Evolutionary conservation across 306 rosid genomes (phyloP).

Genomic region (Pterocarpus macrocarpus): DNA sequence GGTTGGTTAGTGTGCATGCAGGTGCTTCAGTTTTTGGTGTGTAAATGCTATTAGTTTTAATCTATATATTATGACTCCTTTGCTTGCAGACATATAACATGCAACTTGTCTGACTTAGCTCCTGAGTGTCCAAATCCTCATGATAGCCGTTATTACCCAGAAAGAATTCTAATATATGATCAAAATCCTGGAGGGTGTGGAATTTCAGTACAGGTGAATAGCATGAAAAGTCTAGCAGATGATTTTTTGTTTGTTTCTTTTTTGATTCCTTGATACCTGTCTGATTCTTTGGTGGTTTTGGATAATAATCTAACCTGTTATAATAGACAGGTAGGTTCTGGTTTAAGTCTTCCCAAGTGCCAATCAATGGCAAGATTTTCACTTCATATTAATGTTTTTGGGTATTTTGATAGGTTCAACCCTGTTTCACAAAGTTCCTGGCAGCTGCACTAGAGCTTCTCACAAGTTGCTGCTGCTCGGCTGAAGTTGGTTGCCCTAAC

Average conservation of each 20-base stretch:
- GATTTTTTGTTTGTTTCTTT: slow-evolving; percentile 22
- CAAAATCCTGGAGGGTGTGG: slow-evolving; percentile 91
- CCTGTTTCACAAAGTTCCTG: slow-evolving; percentile 74
- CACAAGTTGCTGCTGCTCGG: slow-evolving; percentile 71
- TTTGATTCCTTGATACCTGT: slow-evolving; percentile 1
- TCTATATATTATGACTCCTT: slow-evolving; percentile 37
- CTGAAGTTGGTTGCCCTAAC: slow-evolving; percentile 79
- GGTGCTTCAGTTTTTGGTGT: background rate
- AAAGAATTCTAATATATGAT: slow-evolving; percentile 89
- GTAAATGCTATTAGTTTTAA: slow-evolving; percentile 37
- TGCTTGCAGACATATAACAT: slow-evolving; percentile 70
- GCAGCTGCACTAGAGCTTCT: slow-evolving; percentile 85
- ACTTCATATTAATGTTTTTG: slow-evolving; percentile 1
- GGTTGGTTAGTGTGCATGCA: slow-evolving; percentile 21
- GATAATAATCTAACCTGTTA: slow-evolving; percentile 14
- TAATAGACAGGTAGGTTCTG: slow-evolving; percentile 29
- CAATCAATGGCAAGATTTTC: background rate
- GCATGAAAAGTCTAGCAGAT: slow-evolving; percentile 24
- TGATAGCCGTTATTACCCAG: slow-evolving; percentile 78
- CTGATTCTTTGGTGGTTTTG: slow-evolving; percentile 19
- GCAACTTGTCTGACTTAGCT: slow-evolving; percentile 88
- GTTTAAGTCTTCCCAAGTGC: slow-evolving; percentile 11
- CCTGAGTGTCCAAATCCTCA: slow-evolving; percentile 89
- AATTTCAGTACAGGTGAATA: slow-evolving; percentile 74
- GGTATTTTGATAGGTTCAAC: slow-evolving; percentile 72